phyloP scores from a whole-genome alignment of 148 eudicot genomes.

The Nepenthes gracilis region DNA sequence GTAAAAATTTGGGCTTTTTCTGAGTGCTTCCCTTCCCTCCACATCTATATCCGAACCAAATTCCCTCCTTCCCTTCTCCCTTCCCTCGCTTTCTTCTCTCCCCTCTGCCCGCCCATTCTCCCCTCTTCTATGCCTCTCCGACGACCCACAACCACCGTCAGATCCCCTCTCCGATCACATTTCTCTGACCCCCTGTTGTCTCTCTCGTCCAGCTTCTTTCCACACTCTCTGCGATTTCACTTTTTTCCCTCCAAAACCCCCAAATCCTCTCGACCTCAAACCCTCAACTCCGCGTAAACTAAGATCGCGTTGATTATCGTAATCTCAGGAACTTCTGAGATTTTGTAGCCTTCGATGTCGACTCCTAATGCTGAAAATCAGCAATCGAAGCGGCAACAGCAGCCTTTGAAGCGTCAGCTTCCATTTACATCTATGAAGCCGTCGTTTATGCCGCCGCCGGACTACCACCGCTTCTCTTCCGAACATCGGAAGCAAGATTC shows the following conservation, averaged over 20 bases:
- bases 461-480: slow-evolving; percentile 60
- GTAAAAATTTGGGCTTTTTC: slow-evolving; percentile 3
- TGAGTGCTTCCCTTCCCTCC: slow-evolving; percentile 56
- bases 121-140: slow-evolving; percentile 9
- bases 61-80: slow-evolving; percentile 25
- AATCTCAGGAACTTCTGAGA: background rate
- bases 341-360: slow-evolving; percentile 15
- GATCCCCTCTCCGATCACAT: slow-evolving; percentile 1
- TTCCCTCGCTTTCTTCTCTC: too few relatives aligned
- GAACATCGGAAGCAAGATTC: slow-evolving; percentile 14
- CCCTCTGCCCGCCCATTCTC: background rate
- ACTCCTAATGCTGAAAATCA: slow-evolving; percentile 16
- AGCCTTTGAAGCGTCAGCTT: slow-evolving; percentile 34
- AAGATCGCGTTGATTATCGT: slow-evolving; percentile 3
- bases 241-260: slow-evolving; percentile 2
- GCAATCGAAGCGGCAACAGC: slow-evolving; percentile 9
- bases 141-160: slow-evolving; percentile 1
- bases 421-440: slow-evolving; percentile 52
- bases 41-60: slow-evolving; percentile 87
- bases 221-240: background rate
- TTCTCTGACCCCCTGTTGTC: background rate
- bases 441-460: slow-evolving; percentile 36
- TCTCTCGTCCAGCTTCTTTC: background rate
- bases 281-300: background rate
- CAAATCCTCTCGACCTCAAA: background rate